Conservation (phyloP, 768 basidiomycete species). For the Tulasnella sp. region DNA sequence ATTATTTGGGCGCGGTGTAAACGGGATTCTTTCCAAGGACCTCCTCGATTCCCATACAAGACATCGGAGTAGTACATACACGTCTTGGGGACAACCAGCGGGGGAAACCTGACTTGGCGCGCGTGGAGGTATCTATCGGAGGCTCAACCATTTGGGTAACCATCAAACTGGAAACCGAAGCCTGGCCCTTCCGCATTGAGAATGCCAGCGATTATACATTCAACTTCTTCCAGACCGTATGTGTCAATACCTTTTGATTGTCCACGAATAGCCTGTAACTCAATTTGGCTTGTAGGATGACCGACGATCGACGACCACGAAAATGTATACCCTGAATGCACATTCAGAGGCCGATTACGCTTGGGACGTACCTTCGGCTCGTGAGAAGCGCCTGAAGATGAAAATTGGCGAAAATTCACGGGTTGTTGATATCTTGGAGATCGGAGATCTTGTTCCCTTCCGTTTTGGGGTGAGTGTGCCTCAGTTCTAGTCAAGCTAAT, state of each 20-base stretch:
- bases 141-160: slow-evolving; percentile 84
- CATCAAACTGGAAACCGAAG: slow-evolving; percentile 48
- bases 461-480: slow-evolving; percentile 52
- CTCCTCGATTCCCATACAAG: slow-evolving; percentile 78
- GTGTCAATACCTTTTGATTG: slow-evolving; percentile 11
- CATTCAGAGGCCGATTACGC: slow-evolving; percentile 56
- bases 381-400: slow-evolving; percentile 66
- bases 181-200: slow-evolving; percentile 84
- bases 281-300: slow-evolving; percentile 14
- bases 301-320: slow-evolving; percentile 17
- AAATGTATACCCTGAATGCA: slow-evolving; percentile 44
- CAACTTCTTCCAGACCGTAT: slow-evolving; percentile 62
- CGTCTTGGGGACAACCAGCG: slow-evolving; percentile 34
- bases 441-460: slow-evolving; percentile 83
- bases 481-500: background rate
- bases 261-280: background rate
- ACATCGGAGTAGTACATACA: slow-evolving; percentile 80
- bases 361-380: slow-evolving; percentile 85
- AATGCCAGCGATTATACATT: slow-evolving; percentile 71
- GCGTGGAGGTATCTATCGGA: slow-evolving; percentile 67
- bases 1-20: too few species aligned
- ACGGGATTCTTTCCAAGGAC: slow-evolving; percentile 52
- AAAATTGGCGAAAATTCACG: slow-evolving; percentile 47
- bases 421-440: slow-evolving; percentile 84
- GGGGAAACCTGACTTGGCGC: slow-evolving; percentile 44